phyloP scores from a whole-genome alignment of 345 rosid species.

The Excoecaria cochinchinensis region DNA sequence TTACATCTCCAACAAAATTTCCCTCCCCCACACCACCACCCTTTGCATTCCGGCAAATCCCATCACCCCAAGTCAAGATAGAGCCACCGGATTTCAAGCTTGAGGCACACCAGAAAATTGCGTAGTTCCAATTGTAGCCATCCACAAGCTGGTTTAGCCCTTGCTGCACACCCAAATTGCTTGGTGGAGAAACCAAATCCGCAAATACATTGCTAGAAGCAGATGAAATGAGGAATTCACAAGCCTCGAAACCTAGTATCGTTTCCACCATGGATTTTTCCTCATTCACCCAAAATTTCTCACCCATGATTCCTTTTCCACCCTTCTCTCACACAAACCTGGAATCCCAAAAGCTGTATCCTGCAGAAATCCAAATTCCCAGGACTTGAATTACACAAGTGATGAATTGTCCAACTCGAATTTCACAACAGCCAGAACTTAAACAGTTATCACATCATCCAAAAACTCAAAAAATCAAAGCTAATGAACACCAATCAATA shows the following conservation, averaged over 20 bases:
- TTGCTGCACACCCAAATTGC: conserved; percentile 59
- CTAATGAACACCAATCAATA: neutral
- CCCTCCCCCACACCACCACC: conserved; percentile 38
- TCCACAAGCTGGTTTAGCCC: conserved; percentile 61
- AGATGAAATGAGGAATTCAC: conserved; percentile 59
- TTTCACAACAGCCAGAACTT: neutral
- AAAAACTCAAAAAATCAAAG: neutral
- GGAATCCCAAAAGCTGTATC: neutral
- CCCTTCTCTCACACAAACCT: conserved; percentile 1
- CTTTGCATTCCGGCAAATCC: conserved; percentile 51
- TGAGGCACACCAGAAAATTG: conserved; percentile 64
- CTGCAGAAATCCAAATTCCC: neutral
- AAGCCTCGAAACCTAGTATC: conserved; percentile 68
- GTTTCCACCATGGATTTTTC: conserved; percentile 76
- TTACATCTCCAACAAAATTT: conserved; percentile 28
- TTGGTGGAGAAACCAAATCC: conserved; percentile 47
- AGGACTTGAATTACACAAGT: neutral
- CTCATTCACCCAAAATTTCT: conserved; percentile 59
- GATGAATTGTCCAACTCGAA: neutral
- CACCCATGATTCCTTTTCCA: conserved; percentile 52
- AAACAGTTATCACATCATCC: neutral
- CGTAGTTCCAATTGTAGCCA: conserved; percentile 76
- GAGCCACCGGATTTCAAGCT: conserved; percentile 63
- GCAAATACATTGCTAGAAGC: conserved; percentile 40
- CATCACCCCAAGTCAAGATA: conserved; percentile 83